Evolutionary conservation across 2,329 filamentous ascomycete species (phyloP), one percentile per base, ranked within the genome.

Genomic region (Fusarium agapanthi): DNA sequence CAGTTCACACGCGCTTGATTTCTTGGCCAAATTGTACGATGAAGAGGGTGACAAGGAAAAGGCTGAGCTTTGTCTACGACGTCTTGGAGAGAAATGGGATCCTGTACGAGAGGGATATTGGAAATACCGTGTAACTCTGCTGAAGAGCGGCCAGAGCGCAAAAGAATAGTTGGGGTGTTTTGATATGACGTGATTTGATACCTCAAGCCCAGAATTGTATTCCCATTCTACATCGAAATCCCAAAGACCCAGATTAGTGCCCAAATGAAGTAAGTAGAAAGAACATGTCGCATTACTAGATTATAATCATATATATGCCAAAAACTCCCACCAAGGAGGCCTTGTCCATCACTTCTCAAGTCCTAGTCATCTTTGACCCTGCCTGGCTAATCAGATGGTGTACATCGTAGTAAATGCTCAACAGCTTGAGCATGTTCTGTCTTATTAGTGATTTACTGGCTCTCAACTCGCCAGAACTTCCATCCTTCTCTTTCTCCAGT

Each of bases 31-130:
- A 73, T 88, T 92, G 38, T 91, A 90, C 66, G 86, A 80, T 6
- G 86, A 89, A 76, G 82, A 86, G 64, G 87, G 87, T 18, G 86
- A 89, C 55, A 86, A 81, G 73, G 86, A 88, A 24, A 88, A 89
- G 80, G 95, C 95, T 4, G 89, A 86, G 60, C 82, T 90, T 78
- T 94, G 92, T 68, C 82, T 98, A 77, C 88, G 88, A 65, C 84
- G 97, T 69, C 81, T 99, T 78, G 92, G 90, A 53, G 90, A 92
- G 78, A 95, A 91, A 84, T 99, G 95, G 88, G 96, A 99, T 86
- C 94, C 93, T 12, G 92, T 99, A 67, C 87, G 96, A 65, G 91
- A 91, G 73, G 95, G 95, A 72, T 99, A 98, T 83, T 99, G 96
- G 96, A 91, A 93, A 77, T 97, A 84, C 55, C 77, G 82, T 34